Conservation (phyloP, 2,329 filamentous ascomycete species). For the Colletotrichum falcatum region DNA sequence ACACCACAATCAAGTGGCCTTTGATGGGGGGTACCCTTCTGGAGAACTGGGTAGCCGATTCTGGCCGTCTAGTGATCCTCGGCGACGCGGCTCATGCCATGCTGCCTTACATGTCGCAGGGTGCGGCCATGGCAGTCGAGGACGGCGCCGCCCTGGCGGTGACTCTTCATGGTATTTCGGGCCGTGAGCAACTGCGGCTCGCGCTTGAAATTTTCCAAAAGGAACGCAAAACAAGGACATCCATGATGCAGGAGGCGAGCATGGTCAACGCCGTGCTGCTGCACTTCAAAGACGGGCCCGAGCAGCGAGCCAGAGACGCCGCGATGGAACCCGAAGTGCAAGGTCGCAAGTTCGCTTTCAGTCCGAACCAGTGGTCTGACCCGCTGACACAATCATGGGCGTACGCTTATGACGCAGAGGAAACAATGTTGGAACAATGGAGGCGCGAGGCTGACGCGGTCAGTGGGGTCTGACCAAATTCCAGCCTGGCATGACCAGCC, state of each 20-base stretch:
- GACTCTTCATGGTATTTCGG: constrained; percentile 61
- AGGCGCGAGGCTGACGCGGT: neutral
- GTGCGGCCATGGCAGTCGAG: constrained; percentile 71
- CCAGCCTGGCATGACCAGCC: neutral
- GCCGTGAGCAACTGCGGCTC: constrained; percentile 48
- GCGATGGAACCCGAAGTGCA: constrained; percentile 56
- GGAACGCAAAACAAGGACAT: constrained; percentile 68
- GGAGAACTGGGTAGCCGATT: constrained; percentile 64
- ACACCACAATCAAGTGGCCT: constrained; percentile 51
- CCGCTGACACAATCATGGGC: constrained; percentile 59
- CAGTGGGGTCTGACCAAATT: neutral
- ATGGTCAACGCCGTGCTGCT: constrained; percentile 62
- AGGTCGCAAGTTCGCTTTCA: constrained; percentile 51
- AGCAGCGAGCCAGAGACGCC: constrained; percentile 55
- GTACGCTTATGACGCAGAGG: constrained; percentile 61
- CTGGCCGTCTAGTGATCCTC: constrained; percentile 67
- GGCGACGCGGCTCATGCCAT: constrained; percentile 75
- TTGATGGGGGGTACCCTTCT: constrained; percentile 45
- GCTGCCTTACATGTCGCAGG: constrained; percentile 69
- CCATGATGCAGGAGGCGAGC: constrained; percentile 69
- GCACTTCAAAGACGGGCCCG: constrained; percentile 58
- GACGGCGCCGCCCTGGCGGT: constrained; percentile 69
- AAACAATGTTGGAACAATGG: constrained; percentile 50
- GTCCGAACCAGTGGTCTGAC: constrained; percentile 62
- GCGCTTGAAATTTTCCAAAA: constrained; percentile 63